A percentile compares a stretch with the other conserved stretches of the same genome.
phyloP scores from a whole-genome alignment of 2,329 filamentous ascomycete genomes.

The Scytalidium sp. region DNA sequence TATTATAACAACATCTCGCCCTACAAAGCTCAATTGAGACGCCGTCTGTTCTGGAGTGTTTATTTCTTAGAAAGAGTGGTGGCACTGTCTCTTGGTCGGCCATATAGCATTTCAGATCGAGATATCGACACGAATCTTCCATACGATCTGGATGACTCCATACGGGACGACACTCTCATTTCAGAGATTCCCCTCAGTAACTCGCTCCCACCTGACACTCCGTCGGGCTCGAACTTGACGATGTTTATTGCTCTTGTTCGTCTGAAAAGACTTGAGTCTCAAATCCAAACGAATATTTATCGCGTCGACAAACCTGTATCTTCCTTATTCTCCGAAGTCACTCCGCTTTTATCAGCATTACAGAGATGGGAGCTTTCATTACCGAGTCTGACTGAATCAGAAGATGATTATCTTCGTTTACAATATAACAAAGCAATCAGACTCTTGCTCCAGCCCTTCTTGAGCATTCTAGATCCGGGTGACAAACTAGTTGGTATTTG shows the following conservation, averaged over 20 bases:
- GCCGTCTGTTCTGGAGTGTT: constrained; percentile 47
- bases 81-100: constrained; percentile 45
- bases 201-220: constrained; percentile 9
- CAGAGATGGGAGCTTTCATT: constrained; percentile 39
- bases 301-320: constrained; percentile 41
- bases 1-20: constrained; percentile 35
- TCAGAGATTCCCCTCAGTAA: constrained; percentile 18
- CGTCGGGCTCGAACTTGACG: constrained; percentile 30
- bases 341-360: constrained; percentile 38
- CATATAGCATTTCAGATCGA: constrained; percentile 44
- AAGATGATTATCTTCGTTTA: constrained; percentile 41
- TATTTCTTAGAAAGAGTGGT: constrained; percentile 45
- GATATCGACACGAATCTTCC: constrained; percentile 47
- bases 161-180: constrained; percentile 22
- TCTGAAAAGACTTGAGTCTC: constrained; percentile 42
- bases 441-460: constrained; percentile 44
- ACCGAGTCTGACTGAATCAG: constrained; percentile 13
- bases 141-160: constrained; percentile 35
- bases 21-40: constrained; percentile 37
- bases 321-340: constrained; percentile 39
- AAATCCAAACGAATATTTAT: constrained; percentile 47
- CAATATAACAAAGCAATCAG: constrained; percentile 44
- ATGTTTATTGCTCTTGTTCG: constrained; percentile 39
- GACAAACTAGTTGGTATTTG: constrained; percentile 42
- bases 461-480: constrained; percentile 37